Evolutionary conservation across 768 basidiomycete species (phyloP).

Genomic region (Xerocomellus dryophilus): DNA sequence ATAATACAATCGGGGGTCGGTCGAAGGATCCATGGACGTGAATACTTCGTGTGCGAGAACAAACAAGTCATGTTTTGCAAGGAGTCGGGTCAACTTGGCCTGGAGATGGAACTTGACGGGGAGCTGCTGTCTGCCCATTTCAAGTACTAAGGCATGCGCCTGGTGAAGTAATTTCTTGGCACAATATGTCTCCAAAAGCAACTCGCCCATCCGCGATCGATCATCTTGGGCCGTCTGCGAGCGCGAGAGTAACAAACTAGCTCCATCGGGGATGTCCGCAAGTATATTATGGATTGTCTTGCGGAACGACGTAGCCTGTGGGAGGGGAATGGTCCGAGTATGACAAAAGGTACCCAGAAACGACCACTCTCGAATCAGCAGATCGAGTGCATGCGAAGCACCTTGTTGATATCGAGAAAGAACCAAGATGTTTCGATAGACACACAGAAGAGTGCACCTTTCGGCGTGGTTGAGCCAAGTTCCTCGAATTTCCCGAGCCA

Average conservation of each 20-base stretch:
- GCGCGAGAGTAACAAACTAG: conserved; percentile 20
- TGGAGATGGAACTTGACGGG: conserved; percentile 28
- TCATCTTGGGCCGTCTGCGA: conserved; percentile 26
- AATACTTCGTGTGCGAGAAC: conserved; percentile 46
- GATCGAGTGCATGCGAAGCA: conserved; percentile 35
- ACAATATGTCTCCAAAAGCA: conserved; percentile 44
- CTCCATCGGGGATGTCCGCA: conserved; percentile 34
- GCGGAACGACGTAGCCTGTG: conserved; percentile 29
- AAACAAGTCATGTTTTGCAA: conserved; percentile 40
- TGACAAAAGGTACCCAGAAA: conserved; percentile 27
- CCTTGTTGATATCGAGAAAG: conserved; percentile 36
- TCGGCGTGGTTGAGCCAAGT: conserved; percentile 20
- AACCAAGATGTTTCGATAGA: conserved; percentile 39
- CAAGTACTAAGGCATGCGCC: conserved; percentile 40
- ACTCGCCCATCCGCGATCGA: conserved; percentile 33
- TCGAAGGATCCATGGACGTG: conserved; percentile 26
- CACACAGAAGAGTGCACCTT: conserved; percentile 22
- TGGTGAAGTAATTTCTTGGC: conserved; percentile 31
- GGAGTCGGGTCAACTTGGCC: conserved; percentile 39
- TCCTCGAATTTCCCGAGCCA: conserved; percentile 26
- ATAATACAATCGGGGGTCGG: conserved; percentile 23
- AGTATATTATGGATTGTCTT: conserved; percentile 26
- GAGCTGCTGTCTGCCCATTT: conserved; percentile 39
- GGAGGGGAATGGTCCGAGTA: background rate
- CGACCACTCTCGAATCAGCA: conserved; percentile 41